Evolutionary conservation across 306 rosid species (phyloP), one percentile per base, ranked within the genome.

Genomic region (Argentina anserina): DNA sequence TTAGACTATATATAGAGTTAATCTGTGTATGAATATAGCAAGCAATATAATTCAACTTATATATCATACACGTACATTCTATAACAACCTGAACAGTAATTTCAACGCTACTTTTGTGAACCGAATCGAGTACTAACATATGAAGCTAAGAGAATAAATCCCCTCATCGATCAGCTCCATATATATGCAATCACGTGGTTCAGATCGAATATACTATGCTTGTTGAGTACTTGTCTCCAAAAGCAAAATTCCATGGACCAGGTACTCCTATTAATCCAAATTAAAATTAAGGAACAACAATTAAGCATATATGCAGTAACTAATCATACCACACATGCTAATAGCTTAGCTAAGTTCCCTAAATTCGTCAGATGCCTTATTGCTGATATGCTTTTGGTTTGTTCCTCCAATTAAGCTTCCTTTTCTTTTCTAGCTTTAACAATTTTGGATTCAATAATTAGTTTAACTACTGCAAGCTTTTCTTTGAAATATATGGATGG

Each of bases 401-500:
- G 40, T 78, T 66, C 72, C 56, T 55, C 66, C 21, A 3, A 39
- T 8, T 12, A 60, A 67, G 23, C 20, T 28, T 52, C 12, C 29
- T 47, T 59, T 60, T 60, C 31, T 13, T 53, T 59, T 45, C 61
- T 20, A 56, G 31, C 41, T 34, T 67, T 17, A 69, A 29, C 63
- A 69, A 62, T 40, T 34, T 36, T 67, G 74, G 59, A 61, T 49
- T 62, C 25, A 61, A 45, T 69, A 61, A 45, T 69, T 76, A 40
- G 58, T 42, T 49, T 59, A 75, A 65, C 70, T n/a, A 65, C 37
- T 26, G 39, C 25, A 21, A 39, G 31, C 68, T 60, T 69, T 67
- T 39, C 23, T 42, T 52, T 36, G 71, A 37, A 60, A 70, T n/a
- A 33, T 78, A 45, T 77, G 93, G 79, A 81, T 60, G 71, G 72